Conservation (phyloP, 805 yeast species). For the Metschnikowia proteae region DNA sequence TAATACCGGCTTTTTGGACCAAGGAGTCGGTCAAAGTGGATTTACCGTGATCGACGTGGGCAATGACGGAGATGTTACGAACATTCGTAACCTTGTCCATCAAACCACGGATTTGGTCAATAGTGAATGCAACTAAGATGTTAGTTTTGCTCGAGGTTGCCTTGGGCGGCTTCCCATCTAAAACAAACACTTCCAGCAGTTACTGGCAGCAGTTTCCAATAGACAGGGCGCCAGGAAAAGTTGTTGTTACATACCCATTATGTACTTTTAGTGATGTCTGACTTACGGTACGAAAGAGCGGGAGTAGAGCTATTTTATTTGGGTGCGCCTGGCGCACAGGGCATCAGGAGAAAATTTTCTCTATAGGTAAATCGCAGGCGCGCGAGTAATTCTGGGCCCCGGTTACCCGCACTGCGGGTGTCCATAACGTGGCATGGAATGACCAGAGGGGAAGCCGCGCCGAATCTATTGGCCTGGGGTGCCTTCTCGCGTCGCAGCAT, state of each 20-base stretch:
- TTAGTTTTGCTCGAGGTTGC: constrained; percentile 22
- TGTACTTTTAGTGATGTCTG: constrained; percentile 27
- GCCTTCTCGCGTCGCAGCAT: neutral
- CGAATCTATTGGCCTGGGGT: constrained; percentile 2
- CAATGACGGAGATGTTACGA: constrained; percentile 99
- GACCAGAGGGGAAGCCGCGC: constrained; percentile 4
- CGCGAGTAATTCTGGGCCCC: constrained; percentile 14
- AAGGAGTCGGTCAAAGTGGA: constrained; percentile 98
- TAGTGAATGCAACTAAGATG: constrained; percentile 47
- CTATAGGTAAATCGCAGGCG: constrained; percentile 11
- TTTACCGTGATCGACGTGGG: constrained; percentile 99
- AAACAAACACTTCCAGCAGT: too few relatives aligned
- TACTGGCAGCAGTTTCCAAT: neutral
- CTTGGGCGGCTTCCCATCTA: too few relatives aligned
- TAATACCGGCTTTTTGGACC: constrained; percentile 99
- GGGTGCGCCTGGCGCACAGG: constrained; percentile 19
- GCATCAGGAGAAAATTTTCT: constrained; percentile 22
- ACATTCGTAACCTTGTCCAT: constrained; percentile 99
- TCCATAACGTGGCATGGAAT: neutral
- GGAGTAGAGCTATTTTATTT: constrained; percentile 18
- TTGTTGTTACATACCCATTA: constrained; percentile 33
- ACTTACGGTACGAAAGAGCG: constrained; percentile 22
- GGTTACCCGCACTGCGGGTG: constrained; percentile 18
- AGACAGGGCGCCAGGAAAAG: neutral
- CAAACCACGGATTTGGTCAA: constrained; percentile 91